A percentile compares a stretch with the other conserved stretches of the same genome.
These are phyloP conservation scores for Ceratorhiza oryzae-sativae DNA, from an alignment of 1,284 basidiomycete species.

Conservation along the genomic window DNA sequence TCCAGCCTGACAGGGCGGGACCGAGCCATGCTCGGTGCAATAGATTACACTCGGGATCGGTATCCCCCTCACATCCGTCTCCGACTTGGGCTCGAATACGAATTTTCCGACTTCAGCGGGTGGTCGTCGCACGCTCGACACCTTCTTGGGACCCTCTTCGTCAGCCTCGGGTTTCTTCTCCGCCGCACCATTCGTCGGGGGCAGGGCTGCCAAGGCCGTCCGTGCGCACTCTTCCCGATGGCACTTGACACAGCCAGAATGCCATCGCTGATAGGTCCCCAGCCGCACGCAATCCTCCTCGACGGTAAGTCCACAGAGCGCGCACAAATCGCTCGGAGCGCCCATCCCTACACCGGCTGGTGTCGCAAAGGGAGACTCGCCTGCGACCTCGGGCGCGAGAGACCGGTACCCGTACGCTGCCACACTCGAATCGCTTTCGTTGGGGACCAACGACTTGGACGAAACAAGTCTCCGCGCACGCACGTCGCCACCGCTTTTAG, in stretches of 20 bases:
- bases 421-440: slow-evolving; percentile 43
- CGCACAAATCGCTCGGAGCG: slow-evolving; percentile 84
- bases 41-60: slow-evolving; percentile 56
- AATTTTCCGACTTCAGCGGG: slow-evolving; percentile 82
- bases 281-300: slow-evolving; percentile 97
- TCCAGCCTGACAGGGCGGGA: slow-evolving; percentile 68
- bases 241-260: slow-evolving; percentile 91
- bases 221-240: slow-evolving; percentile 51
- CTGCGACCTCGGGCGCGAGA: slow-evolving; percentile 85
- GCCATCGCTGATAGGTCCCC: slow-evolving; percentile 96
- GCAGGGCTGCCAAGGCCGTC: slow-evolving; percentile 45
- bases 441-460: slow-evolving; percentile 40
- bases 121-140: slow-evolving; percentile 68
- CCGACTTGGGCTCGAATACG: slow-evolving; percentile 71
- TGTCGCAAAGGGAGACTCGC: slow-evolving; percentile 78
- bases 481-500: slow-evolving; percentile 86
- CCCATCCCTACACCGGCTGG: slow-evolving; percentile 43
- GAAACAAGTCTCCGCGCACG: slow-evolving; percentile 68
- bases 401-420: slow-evolving; percentile 81
- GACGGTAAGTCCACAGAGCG: slow-evolving; percentile 86
- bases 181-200: slow-evolving; percentile 43
- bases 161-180: slow-evolving; percentile 47
- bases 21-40: slow-evolving; percentile 77
- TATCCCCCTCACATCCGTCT: slow-evolving; percentile 45
- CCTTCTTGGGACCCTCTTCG: slow-evolving; percentile 61